phyloP scores from a whole-genome alignment of 2,329 filamentous ascomycete species.

The Eutypa lata region DNA sequence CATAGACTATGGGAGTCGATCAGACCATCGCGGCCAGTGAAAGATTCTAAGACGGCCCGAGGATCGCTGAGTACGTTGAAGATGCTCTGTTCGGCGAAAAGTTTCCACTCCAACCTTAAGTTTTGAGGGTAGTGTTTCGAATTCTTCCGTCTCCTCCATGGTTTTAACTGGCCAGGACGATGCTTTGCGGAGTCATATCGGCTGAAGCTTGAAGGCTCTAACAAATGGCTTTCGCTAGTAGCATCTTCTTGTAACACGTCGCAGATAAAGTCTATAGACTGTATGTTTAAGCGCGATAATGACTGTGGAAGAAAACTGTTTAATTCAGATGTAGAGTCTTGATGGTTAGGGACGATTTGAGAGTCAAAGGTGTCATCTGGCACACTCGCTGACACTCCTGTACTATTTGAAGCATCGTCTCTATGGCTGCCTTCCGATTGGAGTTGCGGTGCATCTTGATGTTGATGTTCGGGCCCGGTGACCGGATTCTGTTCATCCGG shows the following conservation, averaged over 20 bases:
- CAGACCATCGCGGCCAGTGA: constrained; percentile 49
- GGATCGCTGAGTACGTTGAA: constrained; percentile 62
- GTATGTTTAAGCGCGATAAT: constrained; percentile 49
- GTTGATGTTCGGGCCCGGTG: constrained; percentile 6
- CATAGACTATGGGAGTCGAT: constrained; percentile 61
- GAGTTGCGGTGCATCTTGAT: constrained; percentile 8
- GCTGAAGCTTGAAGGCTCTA: constrained; percentile 37
- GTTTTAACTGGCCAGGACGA: constrained; percentile 23
- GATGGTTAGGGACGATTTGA: constrained; percentile 6
- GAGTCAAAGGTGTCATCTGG: constrained; percentile 16
- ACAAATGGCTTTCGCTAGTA: constrained; percentile 47
- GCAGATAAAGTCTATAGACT: constrained; percentile 59
- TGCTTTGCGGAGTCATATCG: constrained; percentile 22
- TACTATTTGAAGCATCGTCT: constrained; percentile 20
- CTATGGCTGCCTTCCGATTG: constrained; percentile 19
- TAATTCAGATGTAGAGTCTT: constrained; percentile 18
- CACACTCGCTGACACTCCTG: constrained; percentile 16
- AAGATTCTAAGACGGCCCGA: constrained; percentile 52
- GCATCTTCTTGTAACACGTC: constrained; percentile 56
- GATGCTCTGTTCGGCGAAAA: constrained; percentile 62
- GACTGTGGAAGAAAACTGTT: constrained; percentile 52
- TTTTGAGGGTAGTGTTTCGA: constrained; percentile 24
- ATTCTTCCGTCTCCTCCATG: constrained; percentile 29
- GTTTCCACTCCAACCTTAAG: constrained; percentile 50
- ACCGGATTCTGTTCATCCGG: constrained; percentile 11